A percentile compares a stretch with the other conserved stretches of the same genome.
Conservation (phyloP, 2,329 filamentous ascomycete species). For the Aureobasidium leucospermi region DNA sequence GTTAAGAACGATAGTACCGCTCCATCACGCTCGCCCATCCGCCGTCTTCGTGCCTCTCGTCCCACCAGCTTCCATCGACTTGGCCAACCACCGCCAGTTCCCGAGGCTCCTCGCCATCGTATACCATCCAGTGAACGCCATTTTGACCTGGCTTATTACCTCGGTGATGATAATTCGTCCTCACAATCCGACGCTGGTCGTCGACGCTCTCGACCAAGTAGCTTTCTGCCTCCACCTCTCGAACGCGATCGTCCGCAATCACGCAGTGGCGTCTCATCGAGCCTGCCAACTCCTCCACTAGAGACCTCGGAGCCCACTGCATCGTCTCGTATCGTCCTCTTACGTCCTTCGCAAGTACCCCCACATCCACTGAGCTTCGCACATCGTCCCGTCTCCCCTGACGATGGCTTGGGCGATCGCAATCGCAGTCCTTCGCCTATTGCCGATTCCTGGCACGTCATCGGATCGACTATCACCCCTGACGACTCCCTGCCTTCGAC, state of each 20-base stretch:
- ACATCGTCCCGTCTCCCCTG: slow-evolving; percentile 1
- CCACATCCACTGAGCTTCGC: slow-evolving; percentile 6
- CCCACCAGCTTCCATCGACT: not conserved
- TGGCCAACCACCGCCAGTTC: not conserved
- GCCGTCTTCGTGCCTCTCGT: slow-evolving; percentile 31
- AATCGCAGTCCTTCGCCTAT: slow-evolving; percentile 62
- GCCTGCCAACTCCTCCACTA: slow-evolving; percentile 9
- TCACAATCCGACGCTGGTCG: not conserved
- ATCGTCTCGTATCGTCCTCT: not conserved
- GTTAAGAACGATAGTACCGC: slow-evolving; percentile 48
- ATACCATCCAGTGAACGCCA: not conserved
- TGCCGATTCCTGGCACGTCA: slow-evolving; percentile 66
- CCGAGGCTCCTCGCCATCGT: not conserved
- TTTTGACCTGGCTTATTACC: slow-evolving; percentile 1
- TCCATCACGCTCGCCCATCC: slow-evolving; percentile 50
- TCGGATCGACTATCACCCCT: slow-evolving; percentile 71
- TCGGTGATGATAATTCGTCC: not conserved
- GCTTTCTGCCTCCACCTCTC: slow-evolving; percentile 7
- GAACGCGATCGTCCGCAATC: slow-evolving; percentile 11
- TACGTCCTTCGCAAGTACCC: not conserved
- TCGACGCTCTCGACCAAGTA: not conserved
- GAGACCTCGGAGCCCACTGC: not conserved
- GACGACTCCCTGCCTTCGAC: slow-evolving; percentile 74
- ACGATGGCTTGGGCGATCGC: slow-evolving; percentile 67
- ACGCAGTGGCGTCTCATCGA: not conserved